These are phyloP conservation scores for Chytriomyces sp. DNA, from an alignment of 192 early-diverging fungal genomes.

Conservation along the genomic window DNA sequence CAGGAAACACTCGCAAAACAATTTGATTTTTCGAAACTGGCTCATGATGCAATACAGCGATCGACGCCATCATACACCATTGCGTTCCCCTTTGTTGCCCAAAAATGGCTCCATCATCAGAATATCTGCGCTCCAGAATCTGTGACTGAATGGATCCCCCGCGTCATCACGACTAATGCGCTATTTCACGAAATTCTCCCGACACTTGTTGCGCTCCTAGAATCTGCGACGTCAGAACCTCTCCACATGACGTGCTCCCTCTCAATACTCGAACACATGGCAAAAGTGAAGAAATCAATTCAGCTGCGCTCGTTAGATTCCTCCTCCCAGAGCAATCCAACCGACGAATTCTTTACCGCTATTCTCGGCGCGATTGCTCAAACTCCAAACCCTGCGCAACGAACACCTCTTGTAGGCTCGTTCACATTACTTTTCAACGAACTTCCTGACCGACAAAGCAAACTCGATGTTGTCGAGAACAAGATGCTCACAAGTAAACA, in stretches of 20 bases:
- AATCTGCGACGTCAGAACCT: neutral
- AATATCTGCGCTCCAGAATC: neutral
- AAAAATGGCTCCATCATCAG: neutral
- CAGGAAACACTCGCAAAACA: neutral
- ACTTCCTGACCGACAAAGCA: no score
- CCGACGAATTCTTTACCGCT: no score
- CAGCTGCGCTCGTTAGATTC: no score
- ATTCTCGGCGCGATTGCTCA: no score
- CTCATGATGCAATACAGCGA: neutral
- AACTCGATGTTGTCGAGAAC: neutral
- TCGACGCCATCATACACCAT: neutral
- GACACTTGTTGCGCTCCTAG: neutral
- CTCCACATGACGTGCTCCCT: neutral
- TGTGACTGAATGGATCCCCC: conserved; percentile 20
- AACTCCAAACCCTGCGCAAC: no score
- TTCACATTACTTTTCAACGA: no score
- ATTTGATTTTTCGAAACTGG: neutral
- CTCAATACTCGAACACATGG: neutral
- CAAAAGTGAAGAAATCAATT: no score
- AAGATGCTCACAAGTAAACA: no score
- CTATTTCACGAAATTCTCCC: conserved; percentile 3
- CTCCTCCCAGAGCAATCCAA: no score
- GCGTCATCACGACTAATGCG: neutral
- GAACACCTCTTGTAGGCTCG: no score
- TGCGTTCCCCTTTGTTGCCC: conserved; percentile 11